Percentiles rank a stretch among this genome's conserved stretches.
These are phyloP conservation scores for Metarhizium humberi DNA, from an alignment of 2,329 filamentous ascomycete species.

Conservation along the genomic window DNA sequence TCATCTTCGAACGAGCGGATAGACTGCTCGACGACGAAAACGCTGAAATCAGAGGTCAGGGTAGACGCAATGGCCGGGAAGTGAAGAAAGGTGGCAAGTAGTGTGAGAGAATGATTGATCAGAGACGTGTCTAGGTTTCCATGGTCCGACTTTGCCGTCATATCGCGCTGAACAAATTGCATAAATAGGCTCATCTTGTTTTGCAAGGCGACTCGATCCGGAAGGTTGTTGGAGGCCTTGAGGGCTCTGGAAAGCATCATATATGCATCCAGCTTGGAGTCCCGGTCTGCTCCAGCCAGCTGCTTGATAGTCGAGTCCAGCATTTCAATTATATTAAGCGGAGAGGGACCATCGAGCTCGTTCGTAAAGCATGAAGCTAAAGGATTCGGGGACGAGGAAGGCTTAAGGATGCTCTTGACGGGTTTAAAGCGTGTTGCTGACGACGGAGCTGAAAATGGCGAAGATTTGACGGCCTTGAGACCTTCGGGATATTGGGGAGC, in stretches of 20 bases:
- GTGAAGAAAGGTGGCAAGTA: slow-evolving; percentile 69
- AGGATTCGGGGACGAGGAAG: slow-evolving; percentile 40
- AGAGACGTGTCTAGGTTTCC: slow-evolving; percentile 58
- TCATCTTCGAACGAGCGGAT: slow-evolving; percentile 64
- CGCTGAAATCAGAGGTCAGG: slow-evolving; percentile 68
- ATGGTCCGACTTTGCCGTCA: slow-evolving; percentile 50
- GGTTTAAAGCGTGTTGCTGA: slow-evolving; percentile 29
- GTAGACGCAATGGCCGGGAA: slow-evolving; percentile 60
- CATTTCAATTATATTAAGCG: slow-evolving; percentile 63
- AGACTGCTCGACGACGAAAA: slow-evolving; percentile 72
- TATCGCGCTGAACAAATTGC: slow-evolving; percentile 77
- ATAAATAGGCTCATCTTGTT: slow-evolving; percentile 69
- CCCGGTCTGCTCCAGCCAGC: slow-evolving; percentile 63
- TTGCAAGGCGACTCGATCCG: slow-evolving; percentile 61
- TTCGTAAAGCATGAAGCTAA: slow-evolving; percentile 30
- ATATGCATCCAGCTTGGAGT: slow-evolving; percentile 76
- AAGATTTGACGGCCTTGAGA: slow-evolving; percentile 26
- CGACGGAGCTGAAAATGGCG: slow-evolving; percentile 31
- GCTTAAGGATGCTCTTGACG: slow-evolving; percentile 70
- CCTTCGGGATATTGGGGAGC: slow-evolving; percentile 34
- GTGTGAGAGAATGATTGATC: slow-evolving; percentile 65
- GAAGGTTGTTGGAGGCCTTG: slow-evolving; percentile 73
- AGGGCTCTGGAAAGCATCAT: slow-evolving; percentile 66
- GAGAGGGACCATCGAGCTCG: slow-evolving; percentile 30
- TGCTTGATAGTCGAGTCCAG: slow-evolving; percentile 77